These are phyloP conservation scores for Sergeia podlipaevii DNA, from an alignment of 208 protist genomes.

Conservation along the genomic window DNA sequence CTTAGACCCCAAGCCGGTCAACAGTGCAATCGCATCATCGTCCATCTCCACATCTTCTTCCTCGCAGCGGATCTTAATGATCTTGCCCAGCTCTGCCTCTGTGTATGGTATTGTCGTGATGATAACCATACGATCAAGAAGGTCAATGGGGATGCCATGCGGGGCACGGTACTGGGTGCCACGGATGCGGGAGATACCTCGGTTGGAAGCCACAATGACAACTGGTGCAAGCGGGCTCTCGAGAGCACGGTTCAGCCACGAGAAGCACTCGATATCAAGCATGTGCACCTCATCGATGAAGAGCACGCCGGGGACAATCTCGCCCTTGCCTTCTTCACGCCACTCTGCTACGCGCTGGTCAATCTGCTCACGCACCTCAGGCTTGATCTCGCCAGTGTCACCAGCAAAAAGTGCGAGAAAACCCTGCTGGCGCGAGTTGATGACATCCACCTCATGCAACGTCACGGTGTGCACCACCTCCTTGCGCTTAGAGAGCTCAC, in stretches of 20 bases:
- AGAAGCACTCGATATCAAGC: constrained; percentile 99
- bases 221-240: constrained; percentile 98
- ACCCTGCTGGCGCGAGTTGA: constrained; percentile 99
- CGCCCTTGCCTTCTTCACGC: constrained; percentile 99
- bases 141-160: constrained; percentile 98
- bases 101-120: constrained; percentile 97
- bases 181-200: constrained; percentile 98
- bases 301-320: constrained; percentile 98
- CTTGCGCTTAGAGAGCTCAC: constrained; percentile 99
- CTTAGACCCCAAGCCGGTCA: constrained; percentile 95
- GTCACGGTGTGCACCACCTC: constrained; percentile 99
- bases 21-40: constrained; percentile 93
- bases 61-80: constrained; percentile 97
- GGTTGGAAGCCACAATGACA: constrained; percentile 99
- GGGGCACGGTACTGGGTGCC: constrained; percentile 98
- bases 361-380: constrained; percentile 99
- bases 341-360: constrained; percentile 99
- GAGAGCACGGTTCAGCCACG: constrained; percentile 99
- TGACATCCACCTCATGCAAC: constrained; percentile 99
- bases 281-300: constrained; percentile 99
- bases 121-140: constrained; percentile 99
- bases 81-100: constrained; percentile 94
- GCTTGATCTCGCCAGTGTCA: constrained; percentile 99
- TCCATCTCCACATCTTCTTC: constrained; percentile 99
- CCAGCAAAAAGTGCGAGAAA: constrained; percentile 99